Evolutionary conservation across 257 asterid species (phyloP).

Genomic region (Solanum phureja): DNA sequence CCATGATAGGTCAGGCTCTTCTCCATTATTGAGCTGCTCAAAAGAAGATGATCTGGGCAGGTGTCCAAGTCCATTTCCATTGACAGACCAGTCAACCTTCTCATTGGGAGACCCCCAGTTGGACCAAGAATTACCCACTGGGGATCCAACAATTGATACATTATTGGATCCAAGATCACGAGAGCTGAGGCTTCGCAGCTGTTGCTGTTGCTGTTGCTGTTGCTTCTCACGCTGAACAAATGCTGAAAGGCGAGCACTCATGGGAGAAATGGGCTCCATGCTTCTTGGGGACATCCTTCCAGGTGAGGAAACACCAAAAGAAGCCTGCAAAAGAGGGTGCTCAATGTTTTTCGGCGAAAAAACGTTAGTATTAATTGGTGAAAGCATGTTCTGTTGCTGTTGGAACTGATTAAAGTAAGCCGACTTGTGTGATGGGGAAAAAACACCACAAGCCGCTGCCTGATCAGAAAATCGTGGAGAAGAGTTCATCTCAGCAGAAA

Average conservation of each 20-base stretch:
- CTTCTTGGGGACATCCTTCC: conserved; percentile 80
- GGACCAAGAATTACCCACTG: conserved; percentile 36
- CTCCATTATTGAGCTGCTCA: conserved; percentile 24
- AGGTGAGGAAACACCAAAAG: conserved; percentile 65
- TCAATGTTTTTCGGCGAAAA: conserved; percentile 70
- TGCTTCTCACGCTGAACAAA: conserved; percentile 66
- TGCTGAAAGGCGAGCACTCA: conserved; percentile 54
- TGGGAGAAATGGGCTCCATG: conserved; percentile 68
- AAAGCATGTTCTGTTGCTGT: conserved; percentile 64
- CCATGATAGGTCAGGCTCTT: conserved; percentile 88
- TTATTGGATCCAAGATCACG: conserved; percentile 51
- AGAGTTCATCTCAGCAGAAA: conserved; percentile 55
- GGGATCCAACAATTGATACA: conserved; percentile 37
- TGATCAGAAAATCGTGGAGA: conserved; percentile 78
- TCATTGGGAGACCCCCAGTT: conserved; percentile 67
- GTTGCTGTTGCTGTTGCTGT: conserved; percentile 60
- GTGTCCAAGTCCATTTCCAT: conserved; percentile 38
- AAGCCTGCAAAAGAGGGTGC: conserved; percentile 67
- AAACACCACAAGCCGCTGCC: conserved; percentile 48
- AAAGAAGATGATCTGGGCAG: conserved; percentile 30
- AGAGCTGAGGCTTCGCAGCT: conserved; percentile 51
- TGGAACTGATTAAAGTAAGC: conserved; percentile 62
- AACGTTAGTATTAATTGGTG: conserved; percentile 57
- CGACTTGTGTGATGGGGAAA: conserved; percentile 75
- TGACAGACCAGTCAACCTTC: conserved; percentile 66